Conservation (phyloP, 306 rosid species). For the Trichosanthes truncata region DNA sequence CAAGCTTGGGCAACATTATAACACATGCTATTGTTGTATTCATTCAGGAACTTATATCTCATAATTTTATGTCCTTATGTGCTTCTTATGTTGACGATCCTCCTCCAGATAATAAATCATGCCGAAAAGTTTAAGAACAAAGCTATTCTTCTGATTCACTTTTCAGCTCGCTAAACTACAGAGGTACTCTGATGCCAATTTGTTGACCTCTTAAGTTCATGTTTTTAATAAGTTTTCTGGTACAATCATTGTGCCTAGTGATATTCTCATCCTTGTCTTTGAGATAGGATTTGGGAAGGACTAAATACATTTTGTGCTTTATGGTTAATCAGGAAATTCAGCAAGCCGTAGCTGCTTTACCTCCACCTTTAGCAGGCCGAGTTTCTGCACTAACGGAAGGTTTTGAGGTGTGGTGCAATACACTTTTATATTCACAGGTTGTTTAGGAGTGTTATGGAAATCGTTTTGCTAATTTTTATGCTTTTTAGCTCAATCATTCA, state of each 20-base stretch:
- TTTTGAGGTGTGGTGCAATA: not conserved
- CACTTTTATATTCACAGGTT: not conserved
- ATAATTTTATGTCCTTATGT: not conserved
- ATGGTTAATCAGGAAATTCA: slow-evolving; percentile 62
- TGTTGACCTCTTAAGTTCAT: no score
- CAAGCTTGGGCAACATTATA: not conserved
- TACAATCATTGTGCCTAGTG: no score
- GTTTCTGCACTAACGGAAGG: slow-evolving; percentile 53
- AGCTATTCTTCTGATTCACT: slow-evolving; percentile 63
- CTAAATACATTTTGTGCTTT: not conserved
- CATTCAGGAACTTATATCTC: not conserved
- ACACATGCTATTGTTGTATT: not conserved
- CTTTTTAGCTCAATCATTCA: no score
- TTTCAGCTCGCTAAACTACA: slow-evolving; percentile 21
- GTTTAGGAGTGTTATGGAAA: not conserved
- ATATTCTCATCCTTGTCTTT: no score
- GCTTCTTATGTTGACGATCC: slow-evolving; percentile 1
- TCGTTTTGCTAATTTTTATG: not conserved
- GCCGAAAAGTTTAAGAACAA: slow-evolving; percentile 61
- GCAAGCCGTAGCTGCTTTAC: slow-evolving; percentile 50
- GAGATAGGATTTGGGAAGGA: no score
- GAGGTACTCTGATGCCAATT: slow-evolving; percentile 32
- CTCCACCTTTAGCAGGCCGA: slow-evolving; percentile 26
- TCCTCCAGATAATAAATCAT: slow-evolving; percentile 51
- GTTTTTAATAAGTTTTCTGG: no score